phyloP scores from a whole-genome alignment of 129 eudicot genomes.

The Chrysanthemum makinoi region DNA sequence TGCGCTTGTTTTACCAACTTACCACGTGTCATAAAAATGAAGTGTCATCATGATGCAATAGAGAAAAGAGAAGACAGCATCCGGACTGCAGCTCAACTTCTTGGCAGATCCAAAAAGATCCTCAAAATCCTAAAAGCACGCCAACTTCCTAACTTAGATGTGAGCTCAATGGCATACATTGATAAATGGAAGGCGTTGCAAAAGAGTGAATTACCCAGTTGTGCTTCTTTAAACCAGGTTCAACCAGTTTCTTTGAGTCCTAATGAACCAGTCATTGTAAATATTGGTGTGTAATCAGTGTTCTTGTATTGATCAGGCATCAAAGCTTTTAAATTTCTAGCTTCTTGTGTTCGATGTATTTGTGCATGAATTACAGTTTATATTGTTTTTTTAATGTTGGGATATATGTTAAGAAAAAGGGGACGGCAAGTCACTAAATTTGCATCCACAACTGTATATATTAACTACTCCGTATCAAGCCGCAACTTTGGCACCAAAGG shows the following conservation, averaged over 20 bases:
- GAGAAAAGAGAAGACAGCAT: conserved; percentile 37
- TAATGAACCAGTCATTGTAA: neutral
- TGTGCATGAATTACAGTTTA: neutral
- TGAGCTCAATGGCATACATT: conserved; percentile 13
- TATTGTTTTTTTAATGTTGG: too few species aligned
- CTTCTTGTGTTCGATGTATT: too few species aligned
- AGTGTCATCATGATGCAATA: conserved; percentile 31
- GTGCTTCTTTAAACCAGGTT: neutral
- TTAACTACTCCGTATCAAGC: too few species aligned
- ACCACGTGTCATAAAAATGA: conserved; percentile 27
- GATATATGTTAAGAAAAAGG: neutral
- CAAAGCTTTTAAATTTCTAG: too few species aligned
- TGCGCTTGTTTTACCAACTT: conserved; percentile 40
- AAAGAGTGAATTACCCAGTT: neutral
- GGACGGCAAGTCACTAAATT: neutral
- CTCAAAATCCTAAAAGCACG: conserved; percentile 19
- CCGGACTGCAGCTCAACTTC: conserved; percentile 29
- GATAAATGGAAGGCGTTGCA: conserved; percentile 32
- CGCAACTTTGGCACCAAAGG: too few species aligned
- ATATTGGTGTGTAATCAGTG: too few species aligned
- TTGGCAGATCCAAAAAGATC: conserved; percentile 42
- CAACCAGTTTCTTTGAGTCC: neutral
- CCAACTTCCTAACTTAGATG: conserved; percentile 18
- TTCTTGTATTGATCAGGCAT: too few species aligned
- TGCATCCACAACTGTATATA: too few species aligned